These are phyloP conservation scores for Noccaea caerulescens DNA, from an alignment of 345 rosid genomes.

Conservation along the genomic window DNA sequence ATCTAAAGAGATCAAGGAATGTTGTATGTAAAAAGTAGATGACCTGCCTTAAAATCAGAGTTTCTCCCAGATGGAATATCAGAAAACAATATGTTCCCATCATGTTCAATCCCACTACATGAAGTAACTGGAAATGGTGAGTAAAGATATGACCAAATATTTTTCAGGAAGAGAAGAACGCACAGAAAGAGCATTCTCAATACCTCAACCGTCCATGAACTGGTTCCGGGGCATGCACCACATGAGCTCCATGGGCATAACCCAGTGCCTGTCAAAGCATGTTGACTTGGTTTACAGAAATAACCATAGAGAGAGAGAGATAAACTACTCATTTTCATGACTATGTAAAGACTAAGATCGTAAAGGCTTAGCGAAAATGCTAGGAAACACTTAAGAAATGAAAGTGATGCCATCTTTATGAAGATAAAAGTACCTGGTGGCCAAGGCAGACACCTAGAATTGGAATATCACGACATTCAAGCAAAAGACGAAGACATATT, in stretches of 20 bases:
- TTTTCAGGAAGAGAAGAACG: constrained; percentile 14
- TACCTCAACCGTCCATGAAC: constrained; percentile 98
- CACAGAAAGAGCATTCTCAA: constrained; percentile 26
- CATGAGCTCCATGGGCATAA: constrained; percentile 82
- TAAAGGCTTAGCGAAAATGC: neutral
- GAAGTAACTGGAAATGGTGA: constrained; percentile 25
- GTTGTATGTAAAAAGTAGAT: constrained; percentile 22
- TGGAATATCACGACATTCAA: constrained; percentile 83
- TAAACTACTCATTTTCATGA: constrained; percentile 13
- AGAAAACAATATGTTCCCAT: constrained; percentile 69
- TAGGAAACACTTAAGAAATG: no score
- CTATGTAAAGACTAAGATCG: neutral
- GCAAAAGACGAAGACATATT: constrained; percentile 81
- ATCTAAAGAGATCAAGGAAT: constrained; percentile 25
- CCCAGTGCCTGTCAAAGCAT: constrained; percentile 77
- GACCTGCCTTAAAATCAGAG: constrained; percentile 82
- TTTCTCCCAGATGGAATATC: constrained; percentile 79
- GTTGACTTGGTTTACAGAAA: neutral
- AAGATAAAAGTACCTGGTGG: constrained; percentile 68
- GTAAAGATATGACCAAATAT: constrained; percentile 17
- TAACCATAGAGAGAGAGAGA: constrained; percentile 9
- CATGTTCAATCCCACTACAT: constrained; percentile 86
- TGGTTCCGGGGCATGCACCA: constrained; percentile 89
- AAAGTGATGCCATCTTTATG: constrained; percentile 2
- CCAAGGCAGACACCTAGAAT: constrained; percentile 95